phyloP scores from a whole-genome alignment of 2,329 filamentous ascomycete species.

The Escovopsis sp. region DNA sequence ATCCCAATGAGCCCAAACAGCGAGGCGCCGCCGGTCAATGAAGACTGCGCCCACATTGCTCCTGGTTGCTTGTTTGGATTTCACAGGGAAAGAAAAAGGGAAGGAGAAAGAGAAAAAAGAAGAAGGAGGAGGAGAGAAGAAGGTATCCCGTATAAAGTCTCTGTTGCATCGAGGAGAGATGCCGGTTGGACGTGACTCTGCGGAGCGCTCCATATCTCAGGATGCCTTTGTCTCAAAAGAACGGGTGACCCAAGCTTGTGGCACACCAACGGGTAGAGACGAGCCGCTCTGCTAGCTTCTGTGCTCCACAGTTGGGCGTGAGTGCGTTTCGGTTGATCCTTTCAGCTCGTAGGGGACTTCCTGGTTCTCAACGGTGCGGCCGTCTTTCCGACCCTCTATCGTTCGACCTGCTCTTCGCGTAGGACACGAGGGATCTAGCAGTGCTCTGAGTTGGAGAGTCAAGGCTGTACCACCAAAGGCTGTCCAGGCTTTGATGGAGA shows the following conservation, averaged over 20 bases:
- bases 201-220: not conserved
- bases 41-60: too few species aligned
- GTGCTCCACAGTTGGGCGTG: conserved; percentile 23
- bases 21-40: too few species aligned
- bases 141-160: not conserved
- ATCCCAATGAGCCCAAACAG: too few species aligned
- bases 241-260: conserved; percentile 3
- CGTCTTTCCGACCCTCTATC: too few species aligned
- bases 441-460: not conserved
- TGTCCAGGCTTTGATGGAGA: not conserved
- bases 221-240: not conserved
- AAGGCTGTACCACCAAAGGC: not conserved
- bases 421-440: not conserved
- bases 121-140: too few species aligned
- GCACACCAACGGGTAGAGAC: conserved; percentile 7
- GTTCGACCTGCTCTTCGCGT: too few species aligned
- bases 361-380: not conserved
- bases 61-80: too few species aligned
- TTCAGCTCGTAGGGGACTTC: not conserved
- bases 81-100: too few species aligned
- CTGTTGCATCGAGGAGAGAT: not conserved
- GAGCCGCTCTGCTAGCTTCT: conserved; percentile 4
- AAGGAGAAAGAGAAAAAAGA: too few species aligned
- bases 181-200: not conserved
- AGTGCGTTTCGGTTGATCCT: conserved; percentile 14